A percentile compares a stretch with the other conserved stretches of the same genome.
Conservation (phyloP, 2,329 filamentous ascomycete species). For the Hymenoscyphus infarciens region DNA sequence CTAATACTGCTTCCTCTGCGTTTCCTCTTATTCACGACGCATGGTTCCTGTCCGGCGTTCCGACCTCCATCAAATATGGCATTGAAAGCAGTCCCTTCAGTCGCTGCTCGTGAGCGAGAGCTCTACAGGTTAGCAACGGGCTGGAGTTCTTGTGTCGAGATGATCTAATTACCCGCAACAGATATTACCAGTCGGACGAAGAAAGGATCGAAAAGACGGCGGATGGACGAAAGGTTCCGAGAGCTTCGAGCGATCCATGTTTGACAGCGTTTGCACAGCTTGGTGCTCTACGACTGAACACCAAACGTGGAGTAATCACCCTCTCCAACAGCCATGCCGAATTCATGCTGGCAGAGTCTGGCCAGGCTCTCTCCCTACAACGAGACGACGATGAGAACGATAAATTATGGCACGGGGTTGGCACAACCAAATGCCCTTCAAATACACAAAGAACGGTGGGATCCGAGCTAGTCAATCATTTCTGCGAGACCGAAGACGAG, state of each 20-base stretch:
- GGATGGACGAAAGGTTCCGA: slow-evolving; percentile 5
- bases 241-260: slow-evolving; percentile 38
- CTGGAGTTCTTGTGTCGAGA: not conserved
- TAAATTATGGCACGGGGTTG: slow-evolving; percentile 32
- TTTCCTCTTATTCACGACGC: not conserved
- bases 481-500: slow-evolving; percentile 19
- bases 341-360: slow-evolving; percentile 32
- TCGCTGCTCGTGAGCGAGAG: slow-evolving; percentile 25
- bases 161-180: slow-evolving; percentile 2
- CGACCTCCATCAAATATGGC: slow-evolving; percentile 4
- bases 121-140: slow-evolving; percentile 24
- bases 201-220: not conserved
- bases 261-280: slow-evolving; percentile 48
- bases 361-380: slow-evolving; percentile 27
- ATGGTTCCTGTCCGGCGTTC: not conserved
- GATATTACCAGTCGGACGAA: slow-evolving; percentile 26
- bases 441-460: slow-evolving; percentile 17
- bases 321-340: slow-evolving; percentile 24
- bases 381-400: slow-evolving; percentile 30
- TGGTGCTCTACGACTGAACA: slow-evolving; percentile 45
- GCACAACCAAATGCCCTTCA: slow-evolving; percentile 14
- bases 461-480: slow-evolving; percentile 21
- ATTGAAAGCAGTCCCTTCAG: not conserved
- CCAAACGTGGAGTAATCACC: slow-evolving; percentile 46
- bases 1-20: not conserved